These are phyloP conservation scores for Nepenthes gracilis DNA, from an alignment of 148 eudicot genomes.

Conservation along the genomic window DNA sequence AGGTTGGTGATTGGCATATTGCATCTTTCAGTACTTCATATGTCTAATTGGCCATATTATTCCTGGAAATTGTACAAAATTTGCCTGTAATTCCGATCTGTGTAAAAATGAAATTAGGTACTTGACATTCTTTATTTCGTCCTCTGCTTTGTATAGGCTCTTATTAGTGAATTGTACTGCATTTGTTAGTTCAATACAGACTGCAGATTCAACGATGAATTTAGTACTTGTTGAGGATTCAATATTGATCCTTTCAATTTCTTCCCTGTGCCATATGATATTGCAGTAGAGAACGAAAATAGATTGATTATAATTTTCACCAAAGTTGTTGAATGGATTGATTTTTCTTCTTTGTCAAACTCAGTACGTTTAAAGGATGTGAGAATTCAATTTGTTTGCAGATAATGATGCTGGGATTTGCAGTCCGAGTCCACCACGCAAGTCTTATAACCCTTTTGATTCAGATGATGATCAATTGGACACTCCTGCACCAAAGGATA, in stretches of 20 bases:
- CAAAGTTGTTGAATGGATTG: not conserved
- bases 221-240: too few species aligned
- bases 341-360: not conserved
- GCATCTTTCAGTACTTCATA: not conserved
- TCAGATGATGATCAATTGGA: slow-evolving; percentile 29
- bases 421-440: slow-evolving; percentile 26
- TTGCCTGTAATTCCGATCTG: slow-evolving; percentile 2
- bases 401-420: slow-evolving; percentile 21
- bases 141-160: not conserved
- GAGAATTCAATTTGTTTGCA: slow-evolving; percentile 11
- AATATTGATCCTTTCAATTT: too few species aligned
- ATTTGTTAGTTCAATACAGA: not conserved
- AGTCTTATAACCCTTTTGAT: slow-evolving; percentile 43
- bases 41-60: not conserved
- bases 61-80: slow-evolving; percentile 2
- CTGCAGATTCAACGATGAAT: too few species aligned
- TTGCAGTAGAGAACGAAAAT: too few species aligned
- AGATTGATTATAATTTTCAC: too few species aligned
- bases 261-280: too few species aligned
- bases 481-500: slow-evolving; percentile 7
- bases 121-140: not conserved
- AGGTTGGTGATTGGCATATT: slow-evolving; percentile 11
- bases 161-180: not conserved
- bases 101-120: slow-evolving; percentile 37
- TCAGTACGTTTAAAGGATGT: not conserved